Conservation (phyloP, 345 rosid species). For the Populus tremula region DNA sequence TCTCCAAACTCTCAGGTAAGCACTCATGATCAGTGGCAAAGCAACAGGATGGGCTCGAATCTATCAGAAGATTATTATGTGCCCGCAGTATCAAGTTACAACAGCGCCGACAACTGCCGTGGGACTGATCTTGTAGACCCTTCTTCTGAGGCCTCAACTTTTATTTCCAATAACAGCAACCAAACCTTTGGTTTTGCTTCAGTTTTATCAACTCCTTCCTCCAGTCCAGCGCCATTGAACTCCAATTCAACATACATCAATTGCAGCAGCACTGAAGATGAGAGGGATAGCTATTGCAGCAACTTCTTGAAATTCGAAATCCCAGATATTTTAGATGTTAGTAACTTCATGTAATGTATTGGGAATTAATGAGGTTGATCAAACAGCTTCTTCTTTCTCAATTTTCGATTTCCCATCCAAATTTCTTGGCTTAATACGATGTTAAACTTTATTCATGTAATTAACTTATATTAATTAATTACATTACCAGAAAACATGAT, state of each 20-base stretch:
- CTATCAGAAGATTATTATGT: constrained; percentile 33
- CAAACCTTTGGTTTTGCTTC: constrained; percentile 45
- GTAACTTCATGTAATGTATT: constrained; percentile 39
- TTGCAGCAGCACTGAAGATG: constrained; percentile 56
- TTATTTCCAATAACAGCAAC: constrained; percentile 29
- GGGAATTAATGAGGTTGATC: constrained; percentile 6
- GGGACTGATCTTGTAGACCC: constrained; percentile 34
- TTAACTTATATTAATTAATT: background rate
- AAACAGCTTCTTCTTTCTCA: background rate
- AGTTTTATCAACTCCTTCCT: constrained; percentile 58
- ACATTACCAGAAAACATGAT: constrained; percentile 9
- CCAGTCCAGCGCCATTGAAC: constrained; percentile 60
- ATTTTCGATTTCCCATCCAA: background rate
- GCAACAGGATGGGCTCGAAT: constrained; percentile 19
- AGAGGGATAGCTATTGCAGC: constrained; percentile 74
- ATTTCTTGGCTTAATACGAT: background rate
- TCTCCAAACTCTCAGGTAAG: constrained; percentile 3
- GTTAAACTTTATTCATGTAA: too few species aligned
- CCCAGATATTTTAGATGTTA: constrained; percentile 53
- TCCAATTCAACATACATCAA: constrained; percentile 59
- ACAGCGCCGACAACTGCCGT: background rate
- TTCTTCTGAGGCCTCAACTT: constrained; percentile 30
- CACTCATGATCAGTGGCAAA: constrained; percentile 3
- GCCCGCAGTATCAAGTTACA: background rate
- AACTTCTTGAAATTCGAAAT: constrained; percentile 55